These are phyloP conservation scores for Suillus weaverae DNA, from an alignment of 768 basidiomycete species.

Conservation along the genomic window DNA sequence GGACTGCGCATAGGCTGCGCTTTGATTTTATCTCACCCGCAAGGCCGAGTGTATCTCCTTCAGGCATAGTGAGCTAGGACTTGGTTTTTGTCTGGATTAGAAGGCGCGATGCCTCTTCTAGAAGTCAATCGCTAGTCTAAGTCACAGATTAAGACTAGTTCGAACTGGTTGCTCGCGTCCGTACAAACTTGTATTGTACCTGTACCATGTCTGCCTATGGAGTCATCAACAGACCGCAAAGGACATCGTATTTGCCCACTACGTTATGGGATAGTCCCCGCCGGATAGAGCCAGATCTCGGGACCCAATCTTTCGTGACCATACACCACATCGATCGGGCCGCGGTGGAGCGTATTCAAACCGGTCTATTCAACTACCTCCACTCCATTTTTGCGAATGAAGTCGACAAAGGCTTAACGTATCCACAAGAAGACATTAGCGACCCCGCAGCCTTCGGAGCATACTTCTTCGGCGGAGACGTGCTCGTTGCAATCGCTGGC, in stretches of 20 bases:
- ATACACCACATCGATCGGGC: conserved; percentile 40
- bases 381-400: conserved; percentile 66
- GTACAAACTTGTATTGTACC: neutral
- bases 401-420: conserved; percentile 75
- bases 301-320: conserved; percentile 21
- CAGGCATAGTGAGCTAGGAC: neutral
- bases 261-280: conserved; percentile 46
- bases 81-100: neutral
- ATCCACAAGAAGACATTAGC: conserved; percentile 75
- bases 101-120: neutral
- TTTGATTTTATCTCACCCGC: neutral
- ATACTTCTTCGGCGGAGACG: conserved; percentile 79
- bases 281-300: conserved; percentile 23
- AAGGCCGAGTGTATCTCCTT: neutral
- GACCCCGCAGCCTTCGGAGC: conserved; percentile 57
- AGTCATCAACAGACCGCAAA: conserved; percentile 41
- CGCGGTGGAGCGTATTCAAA: conserved; percentile 25
- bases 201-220: conserved; percentile 73
- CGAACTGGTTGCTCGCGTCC: neutral
- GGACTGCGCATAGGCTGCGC: neutral
- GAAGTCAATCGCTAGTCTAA: neutral
- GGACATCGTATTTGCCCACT: conserved; percentile 38
- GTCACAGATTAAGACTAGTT: neutral
- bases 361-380: conserved; percentile 62
- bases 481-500: conserved; percentile 61